These are phyloP conservation scores for Arthrinium puccinioides DNA, from an alignment of 2,329 filamentous ascomycete species.

Conservation along the genomic window DNA sequence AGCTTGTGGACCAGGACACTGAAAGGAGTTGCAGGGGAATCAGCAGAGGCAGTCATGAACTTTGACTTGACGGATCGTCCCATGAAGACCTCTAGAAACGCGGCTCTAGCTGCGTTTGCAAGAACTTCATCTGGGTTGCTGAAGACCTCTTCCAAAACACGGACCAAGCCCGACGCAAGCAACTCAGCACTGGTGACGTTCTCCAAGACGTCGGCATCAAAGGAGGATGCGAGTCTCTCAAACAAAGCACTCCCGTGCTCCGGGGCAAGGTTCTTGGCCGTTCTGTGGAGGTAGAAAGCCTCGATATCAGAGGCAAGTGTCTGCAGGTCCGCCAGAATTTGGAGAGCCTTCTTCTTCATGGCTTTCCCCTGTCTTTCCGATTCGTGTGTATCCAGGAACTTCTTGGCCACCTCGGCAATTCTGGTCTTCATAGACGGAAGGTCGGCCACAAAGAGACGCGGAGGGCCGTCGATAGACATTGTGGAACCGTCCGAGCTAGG, in stretches of 20 bases:
- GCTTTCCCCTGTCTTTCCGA: slow-evolving; percentile 61
- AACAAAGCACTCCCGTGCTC: slow-evolving; percentile 62
- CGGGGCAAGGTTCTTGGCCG: slow-evolving; percentile 34
- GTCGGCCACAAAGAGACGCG: slow-evolving; percentile 39
- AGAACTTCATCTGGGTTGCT: slow-evolving; percentile 59
- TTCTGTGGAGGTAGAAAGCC: slow-evolving; percentile 56
- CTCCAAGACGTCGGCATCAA: slow-evolving; percentile 80
- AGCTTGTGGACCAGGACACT: slow-evolving; percentile 88
- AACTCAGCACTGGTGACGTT: slow-evolving; percentile 95
- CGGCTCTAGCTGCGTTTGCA: slow-evolving; percentile 63
- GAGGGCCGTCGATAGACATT: slow-evolving; percentile 53
- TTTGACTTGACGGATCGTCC: slow-evolving; percentile 60
- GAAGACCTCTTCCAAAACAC: slow-evolving; percentile 75
- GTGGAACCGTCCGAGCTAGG: slow-evolving; percentile 62
- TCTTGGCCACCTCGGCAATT: slow-evolving; percentile 71
- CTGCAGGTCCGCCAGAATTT: slow-evolving; percentile 68
- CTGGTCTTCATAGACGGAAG: slow-evolving; percentile 57
- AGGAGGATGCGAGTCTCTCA: slow-evolving; percentile 69
- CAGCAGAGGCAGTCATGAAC: slow-evolving; percentile 54
- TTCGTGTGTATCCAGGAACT: slow-evolving; percentile 79
- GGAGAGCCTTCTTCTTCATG: slow-evolving; percentile 71
- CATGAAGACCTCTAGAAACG: slow-evolving; percentile 93
- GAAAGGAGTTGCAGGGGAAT: slow-evolving; percentile 75
- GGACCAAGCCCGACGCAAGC: slow-evolving; percentile 82
- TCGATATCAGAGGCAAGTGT: slow-evolving; percentile 65